Conservation (phyloP, 2,329 filamentous ascomycete genomes). For the Penicillium sp. region DNA sequence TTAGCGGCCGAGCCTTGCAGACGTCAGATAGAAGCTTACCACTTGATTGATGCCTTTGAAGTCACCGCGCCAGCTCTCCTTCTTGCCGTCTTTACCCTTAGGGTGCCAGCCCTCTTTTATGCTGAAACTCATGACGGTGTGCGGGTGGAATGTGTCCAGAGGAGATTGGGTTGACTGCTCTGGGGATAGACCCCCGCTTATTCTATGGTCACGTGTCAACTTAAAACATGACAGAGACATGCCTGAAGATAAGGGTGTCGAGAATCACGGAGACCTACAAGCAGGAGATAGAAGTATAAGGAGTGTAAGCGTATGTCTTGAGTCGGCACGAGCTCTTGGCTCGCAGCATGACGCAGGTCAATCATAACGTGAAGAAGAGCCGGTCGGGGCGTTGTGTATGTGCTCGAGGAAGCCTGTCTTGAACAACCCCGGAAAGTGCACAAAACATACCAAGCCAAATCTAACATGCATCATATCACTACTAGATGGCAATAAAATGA, state of each 20-base stretch:
- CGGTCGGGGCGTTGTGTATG: too few species aligned
- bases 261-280: neutral
- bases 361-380: too few species aligned
- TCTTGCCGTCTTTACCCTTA: constrained; percentile 51
- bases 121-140: constrained; percentile 46
- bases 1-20: constrained; percentile 13
- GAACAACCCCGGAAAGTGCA: too few species aligned
- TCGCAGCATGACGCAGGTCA: too few species aligned
- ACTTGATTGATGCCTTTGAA: constrained; percentile 59
- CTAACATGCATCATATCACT: too few species aligned
- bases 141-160: neutral
- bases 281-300: too few species aligned
- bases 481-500: too few species aligned
- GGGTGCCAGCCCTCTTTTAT: constrained; percentile 56
- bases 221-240: neutral
- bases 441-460: too few species aligned
- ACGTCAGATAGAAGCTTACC: constrained; percentile 38
- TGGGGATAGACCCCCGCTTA: constrained; percentile 5
- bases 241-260: neutral
- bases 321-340: too few species aligned
- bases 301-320: too few species aligned
- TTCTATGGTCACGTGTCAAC: constrained; percentile 13
- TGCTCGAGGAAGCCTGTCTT: too few species aligned
- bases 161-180: neutral
- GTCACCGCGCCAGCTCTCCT: constrained; percentile 55